These are phyloP conservation scores for Talaromyces piceae DNA, from an alignment of 2,329 filamentous ascomycete species.

Conservation along the genomic window DNA sequence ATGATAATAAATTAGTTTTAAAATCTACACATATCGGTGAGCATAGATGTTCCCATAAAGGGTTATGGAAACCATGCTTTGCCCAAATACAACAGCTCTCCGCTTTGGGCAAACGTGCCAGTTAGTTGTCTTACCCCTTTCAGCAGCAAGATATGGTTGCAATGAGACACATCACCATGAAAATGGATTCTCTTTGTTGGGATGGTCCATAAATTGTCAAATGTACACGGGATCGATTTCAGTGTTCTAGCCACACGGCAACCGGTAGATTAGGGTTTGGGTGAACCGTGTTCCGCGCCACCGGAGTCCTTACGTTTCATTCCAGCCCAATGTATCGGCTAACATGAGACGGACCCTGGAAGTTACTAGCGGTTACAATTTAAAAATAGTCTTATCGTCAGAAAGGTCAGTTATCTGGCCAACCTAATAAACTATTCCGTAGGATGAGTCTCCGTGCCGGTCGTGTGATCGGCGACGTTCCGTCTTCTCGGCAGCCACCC, in stretches of 20 bases:
- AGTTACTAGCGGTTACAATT: background rate
- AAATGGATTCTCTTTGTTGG: no score
- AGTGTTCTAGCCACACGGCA: background rate
- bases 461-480: slow-evolving; percentile 14
- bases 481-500: background rate
- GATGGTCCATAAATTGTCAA: no score
- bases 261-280: background rate
- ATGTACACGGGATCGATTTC: background rate
- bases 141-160: background rate
- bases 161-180: background rate
- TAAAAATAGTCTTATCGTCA: background rate
- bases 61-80: background rate
- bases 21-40: background rate
- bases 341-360: background rate
- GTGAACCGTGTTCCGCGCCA: background rate
- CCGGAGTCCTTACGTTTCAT: background rate
- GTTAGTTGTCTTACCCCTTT: background rate
- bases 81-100: background rate
- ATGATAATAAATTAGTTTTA: background rate
- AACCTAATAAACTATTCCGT: background rate
- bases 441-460: slow-evolving; percentile 11
- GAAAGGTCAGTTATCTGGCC: background rate
- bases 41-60: background rate
- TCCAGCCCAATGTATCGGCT: background rate
- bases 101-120: background rate